Conservation (phyloP, 257 asterid species). For the Rehmannia glutinosa region DNA sequence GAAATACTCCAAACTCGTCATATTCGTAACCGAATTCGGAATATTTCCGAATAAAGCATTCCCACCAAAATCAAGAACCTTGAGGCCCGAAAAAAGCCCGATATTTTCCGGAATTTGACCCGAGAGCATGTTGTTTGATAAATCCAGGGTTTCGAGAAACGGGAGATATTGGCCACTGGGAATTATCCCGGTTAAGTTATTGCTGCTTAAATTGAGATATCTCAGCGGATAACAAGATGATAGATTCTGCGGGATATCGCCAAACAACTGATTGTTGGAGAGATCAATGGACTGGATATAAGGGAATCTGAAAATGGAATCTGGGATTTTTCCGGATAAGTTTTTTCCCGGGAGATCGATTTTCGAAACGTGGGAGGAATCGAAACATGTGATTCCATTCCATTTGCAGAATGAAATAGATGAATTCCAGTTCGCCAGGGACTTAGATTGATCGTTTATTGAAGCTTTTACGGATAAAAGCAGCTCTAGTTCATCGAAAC, state of each 20-base stretch:
- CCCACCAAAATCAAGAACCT: slow-evolving; percentile 67
- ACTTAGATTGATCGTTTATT: slow-evolving; percentile 38
- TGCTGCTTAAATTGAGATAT: slow-evolving; percentile 65
- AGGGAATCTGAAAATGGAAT: slow-evolving; percentile 45
- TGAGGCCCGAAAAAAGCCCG: slow-evolving; percentile 60
- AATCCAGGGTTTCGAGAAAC: slow-evolving; percentile 50
- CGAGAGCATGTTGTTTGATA: slow-evolving; percentile 67
- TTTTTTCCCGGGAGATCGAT: slow-evolving; percentile 60
- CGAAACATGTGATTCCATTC: slow-evolving; percentile 64
- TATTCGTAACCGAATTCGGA: slow-evolving; percentile 47
- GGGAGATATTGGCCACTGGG: slow-evolving; percentile 32
- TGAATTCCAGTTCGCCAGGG: slow-evolving; percentile 56
- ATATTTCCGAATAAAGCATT: slow-evolving; percentile 51
- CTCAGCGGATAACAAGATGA: slow-evolving; percentile 39
- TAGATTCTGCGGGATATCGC: slow-evolving; percentile 43
- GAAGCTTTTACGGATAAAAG: slow-evolving; percentile 53
- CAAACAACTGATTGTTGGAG: slow-evolving; percentile 59
- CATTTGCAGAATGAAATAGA: slow-evolving; percentile 58
- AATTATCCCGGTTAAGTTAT: slow-evolving; percentile 60
- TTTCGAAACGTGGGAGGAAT: slow-evolving; percentile 46
- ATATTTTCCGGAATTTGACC: slow-evolving; percentile 55
- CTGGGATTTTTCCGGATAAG: slow-evolving; percentile 52
- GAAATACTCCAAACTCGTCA: slow-evolving; percentile 50
- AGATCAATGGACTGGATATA: slow-evolving; percentile 50
- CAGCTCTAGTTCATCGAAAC: slow-evolving; percentile 45